A percentile compares a stretch with the other conserved stretches of the same genome.
phyloP scores from a whole-genome alignment of 1,139 yeast species.

The Magnusiomyces ingens region DNA sequence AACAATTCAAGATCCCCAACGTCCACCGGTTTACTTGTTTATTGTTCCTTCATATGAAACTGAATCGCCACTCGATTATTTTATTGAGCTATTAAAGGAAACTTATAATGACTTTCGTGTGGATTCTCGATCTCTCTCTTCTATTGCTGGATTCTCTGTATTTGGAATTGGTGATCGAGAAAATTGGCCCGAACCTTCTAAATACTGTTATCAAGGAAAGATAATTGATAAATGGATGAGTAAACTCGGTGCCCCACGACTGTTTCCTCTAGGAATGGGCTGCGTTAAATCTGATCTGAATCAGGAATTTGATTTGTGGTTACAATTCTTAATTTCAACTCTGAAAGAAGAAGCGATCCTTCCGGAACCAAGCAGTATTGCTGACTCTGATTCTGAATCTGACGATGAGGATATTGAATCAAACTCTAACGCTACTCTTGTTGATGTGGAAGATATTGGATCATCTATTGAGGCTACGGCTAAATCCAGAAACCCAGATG shows the following conservation, averaged over 20 bases:
- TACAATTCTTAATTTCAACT: slow-evolving; percentile 49
- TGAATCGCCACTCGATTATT: slow-evolving; percentile 86
- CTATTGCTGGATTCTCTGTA: slow-evolving; percentile 72
- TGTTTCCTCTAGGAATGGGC: slow-evolving; percentile 78
- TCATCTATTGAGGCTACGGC: slow-evolving; percentile 19
- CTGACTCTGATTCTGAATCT: slow-evolving; percentile 45
- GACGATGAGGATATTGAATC: slow-evolving; percentile 31
- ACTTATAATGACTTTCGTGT: slow-evolving; percentile 80
- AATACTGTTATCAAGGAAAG: slow-evolving; percentile 82
- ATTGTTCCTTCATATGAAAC: slow-evolving; percentile 89
- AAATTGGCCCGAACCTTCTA: slow-evolving; percentile 62
- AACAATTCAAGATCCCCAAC: slow-evolving; percentile 25
- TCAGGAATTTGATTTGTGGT: slow-evolving; percentile 59
- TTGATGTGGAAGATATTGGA: slow-evolving; percentile 87
- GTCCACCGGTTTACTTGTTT: slow-evolving; percentile 51
- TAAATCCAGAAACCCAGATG: slow-evolving; percentile 21
- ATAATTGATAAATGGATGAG: slow-evolving; percentile 70
- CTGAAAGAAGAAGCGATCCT: slow-evolving; percentile 57
- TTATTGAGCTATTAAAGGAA: slow-evolving; percentile 71
- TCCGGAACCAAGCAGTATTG: slow-evolving; percentile 35
- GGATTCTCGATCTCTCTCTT: slow-evolving; percentile 65
- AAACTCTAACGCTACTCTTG: slow-evolving; percentile 32
- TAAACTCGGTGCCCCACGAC: slow-evolving; percentile 75
- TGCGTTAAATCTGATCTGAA: slow-evolving; percentile 73
- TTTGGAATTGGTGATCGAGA: slow-evolving; percentile 85